Conservation (phyloP, 441 rosid species). For the Manihot esculenta region DNA sequence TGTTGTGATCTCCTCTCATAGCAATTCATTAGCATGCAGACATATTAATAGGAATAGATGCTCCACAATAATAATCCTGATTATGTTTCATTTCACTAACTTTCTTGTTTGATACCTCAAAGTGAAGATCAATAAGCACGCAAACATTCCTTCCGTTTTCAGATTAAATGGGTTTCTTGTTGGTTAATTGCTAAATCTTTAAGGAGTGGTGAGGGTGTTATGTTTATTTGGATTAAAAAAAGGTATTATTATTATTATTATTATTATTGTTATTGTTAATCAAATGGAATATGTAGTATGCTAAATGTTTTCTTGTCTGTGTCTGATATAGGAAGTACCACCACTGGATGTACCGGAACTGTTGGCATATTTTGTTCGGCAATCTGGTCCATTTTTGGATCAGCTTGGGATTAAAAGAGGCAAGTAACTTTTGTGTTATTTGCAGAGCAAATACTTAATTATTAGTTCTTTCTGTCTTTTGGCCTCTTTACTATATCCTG, state of each 20-base stretch:
- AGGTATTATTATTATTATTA: neutral
- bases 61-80: too few species aligned
- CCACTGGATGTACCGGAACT: constrained; percentile 92
- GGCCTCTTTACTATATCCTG: neutral
- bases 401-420: constrained; percentile 87
- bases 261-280: neutral
- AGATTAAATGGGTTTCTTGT: neutral
- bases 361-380: constrained; percentile 84
- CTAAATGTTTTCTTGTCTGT: constrained; percentile 21
- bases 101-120: neutral
- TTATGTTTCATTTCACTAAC: neutral
- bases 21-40: neutral
- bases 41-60: neutral
- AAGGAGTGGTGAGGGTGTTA: neutral
- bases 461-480: neutral
- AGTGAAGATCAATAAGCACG: neutral
- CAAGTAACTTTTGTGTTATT: constrained; percentile 23
- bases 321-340: constrained; percentile 60
- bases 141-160: neutral
- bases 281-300: neutral
- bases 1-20: neutral
- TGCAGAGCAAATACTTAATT: constrained; percentile 9
- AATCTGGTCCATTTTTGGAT: constrained; percentile 85
- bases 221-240: neutral
- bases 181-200: neutral